Evolutionary conservation across 176 grass and related monocot species (phyloP), one percentile per base, ranked within the genome.

Genomic region (Triticum monococcum): DNA sequence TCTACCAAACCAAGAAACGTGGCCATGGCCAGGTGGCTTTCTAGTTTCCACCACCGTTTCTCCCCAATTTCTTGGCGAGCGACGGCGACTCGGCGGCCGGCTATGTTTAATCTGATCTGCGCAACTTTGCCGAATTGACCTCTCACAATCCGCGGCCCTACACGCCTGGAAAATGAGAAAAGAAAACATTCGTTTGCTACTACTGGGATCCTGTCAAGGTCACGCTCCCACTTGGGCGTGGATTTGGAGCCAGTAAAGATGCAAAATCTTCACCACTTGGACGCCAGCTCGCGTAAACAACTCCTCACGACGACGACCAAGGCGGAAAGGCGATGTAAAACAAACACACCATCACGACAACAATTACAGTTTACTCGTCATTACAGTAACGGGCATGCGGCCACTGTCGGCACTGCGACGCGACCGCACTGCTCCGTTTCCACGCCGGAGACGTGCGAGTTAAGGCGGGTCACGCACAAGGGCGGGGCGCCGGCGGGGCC

Each of bases 371-470:
- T 59, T 54, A 54, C 50, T 54, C 50, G 16, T 54, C 50, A 22
- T 22, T 59, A 22, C 6, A 22, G 6, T 22, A 59, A 59, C 54
- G 17, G 1, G 52, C 52, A 17, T 18, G 6, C 9, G 16, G 50
- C 9, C 50, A n/a, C 14, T 16, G 5, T 64, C 70, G 9, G 43
- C 72, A 32, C 33, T 25, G 81, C 48, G 31, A 83, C 50, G 68
- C 35, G 57, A 74, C 20, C 30, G 73, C 54, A 26, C 71, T 68
- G 40, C 17, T 81, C 59, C 57, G 33, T 40, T 43, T 61, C 76
- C 83, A 86, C 62, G 46, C 61, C 41, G 80, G 89, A 50, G 89
- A 50, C 75, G 89, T 90, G 89, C 24, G 75, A 78, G 83, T 80
- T 52, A 84, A 84, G 85, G 75, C 80, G 23, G 25, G 46, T 63